Base-by-base conservation (phyloP, 257 asterid species). In the Fraxinus americana region DNA sequence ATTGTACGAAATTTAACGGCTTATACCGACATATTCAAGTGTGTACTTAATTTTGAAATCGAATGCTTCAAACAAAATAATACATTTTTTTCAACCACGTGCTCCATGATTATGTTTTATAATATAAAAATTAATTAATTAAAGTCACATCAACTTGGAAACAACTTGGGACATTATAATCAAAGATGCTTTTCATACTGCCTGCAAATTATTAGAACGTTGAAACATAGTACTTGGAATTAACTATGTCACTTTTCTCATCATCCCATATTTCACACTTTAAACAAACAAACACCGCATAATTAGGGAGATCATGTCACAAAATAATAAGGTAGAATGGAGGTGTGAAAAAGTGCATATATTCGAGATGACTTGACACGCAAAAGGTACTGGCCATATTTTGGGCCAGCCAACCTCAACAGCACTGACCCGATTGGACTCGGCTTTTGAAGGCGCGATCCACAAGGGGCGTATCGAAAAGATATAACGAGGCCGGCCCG, bases 161-260 rank as follows among this genome's bases (percentile, higher is more conserved):
- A 59, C 67, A 21, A 59, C 14, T 59, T 59, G n/a, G 3, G 32
- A n/a, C 67, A 7, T 61, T 61, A 8, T 7, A 2, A 23, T 54
- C 10, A 54, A n/a, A 54, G 17, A 43, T 43, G 52, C 52, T 43
- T 43, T 43, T 12, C 52, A 43, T 12, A 12, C 17, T 43, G 17
- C 52, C 9, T 17, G 29, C 65, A 54, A n/a, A 78, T 71, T 10
- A 71, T 57, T 78, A 71, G 12, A 39, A 78, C 4, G 19, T 65
- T 71, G 72, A 71, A 77, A 70, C 13, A 21, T 32, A 17, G 65
- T 54, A 54, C 63, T 52, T n/a, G 21, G 17, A 54, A 5, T 54
- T 19, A 10, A 41, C 14, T 7, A 7, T 3, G 7, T 54, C 25
- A 16, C 63, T 54, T 54, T 54, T 54, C 10, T 54, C 63, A 17